Evolutionary conservation across 2,329 filamentous ascomycete genomes (phyloP).

Genomic region (Chrysoporthe deuterocubensis): DNA sequence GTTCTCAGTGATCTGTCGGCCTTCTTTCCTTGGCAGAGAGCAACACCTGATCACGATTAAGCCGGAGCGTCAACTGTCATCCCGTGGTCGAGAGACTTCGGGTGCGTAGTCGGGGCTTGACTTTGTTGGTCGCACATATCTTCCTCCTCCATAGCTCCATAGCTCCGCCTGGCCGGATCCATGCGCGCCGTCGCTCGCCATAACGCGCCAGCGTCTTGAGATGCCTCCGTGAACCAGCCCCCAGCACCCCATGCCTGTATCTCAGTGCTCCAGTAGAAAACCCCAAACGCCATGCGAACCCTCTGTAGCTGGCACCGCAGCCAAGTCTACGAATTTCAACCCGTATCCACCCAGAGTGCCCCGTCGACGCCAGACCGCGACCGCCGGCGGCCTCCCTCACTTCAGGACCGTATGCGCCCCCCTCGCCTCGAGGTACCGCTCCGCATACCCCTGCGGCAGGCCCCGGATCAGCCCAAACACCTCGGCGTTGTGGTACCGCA

Average conservation of each 20-base stretch:
- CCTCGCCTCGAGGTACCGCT: slow-evolving; percentile 86
- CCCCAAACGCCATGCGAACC: slow-evolving; percentile 22
- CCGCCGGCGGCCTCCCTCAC: slow-evolving; percentile 50
- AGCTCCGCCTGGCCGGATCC: background rate
- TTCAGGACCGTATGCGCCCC: slow-evolving; percentile 94
- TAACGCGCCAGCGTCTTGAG: too few relatives aligned
- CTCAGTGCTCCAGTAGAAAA: background rate
- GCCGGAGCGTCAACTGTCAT: slow-evolving; percentile 91
- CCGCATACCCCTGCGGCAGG: slow-evolving; percentile 79
- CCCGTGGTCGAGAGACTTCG: slow-evolving; percentile 74
- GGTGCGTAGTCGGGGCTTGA: slow-evolving; percentile 94
- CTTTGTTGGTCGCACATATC: slow-evolving; percentile 85
- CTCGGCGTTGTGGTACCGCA: slow-evolving; percentile 93
- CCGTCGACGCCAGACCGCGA: background rate
- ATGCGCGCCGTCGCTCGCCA: background rate
- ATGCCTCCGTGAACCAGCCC: background rate
- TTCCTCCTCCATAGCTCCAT: slow-evolving; percentile 19
- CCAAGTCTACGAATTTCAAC: slow-evolving; percentile 4
- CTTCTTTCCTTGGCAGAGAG: slow-evolving; percentile 69
- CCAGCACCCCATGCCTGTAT: slow-evolving; percentile 2
- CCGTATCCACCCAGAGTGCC: background rate
- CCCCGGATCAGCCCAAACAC: slow-evolving; percentile 83
- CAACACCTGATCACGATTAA: slow-evolving; percentile 87
- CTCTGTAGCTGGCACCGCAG: slow-evolving; percentile 4
- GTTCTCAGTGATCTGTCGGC: slow-evolving; percentile 80